phyloP scores from a whole-genome alignment of 2,329 filamentous ascomycete species.

The Tolypocladium ovalisporum region DNA sequence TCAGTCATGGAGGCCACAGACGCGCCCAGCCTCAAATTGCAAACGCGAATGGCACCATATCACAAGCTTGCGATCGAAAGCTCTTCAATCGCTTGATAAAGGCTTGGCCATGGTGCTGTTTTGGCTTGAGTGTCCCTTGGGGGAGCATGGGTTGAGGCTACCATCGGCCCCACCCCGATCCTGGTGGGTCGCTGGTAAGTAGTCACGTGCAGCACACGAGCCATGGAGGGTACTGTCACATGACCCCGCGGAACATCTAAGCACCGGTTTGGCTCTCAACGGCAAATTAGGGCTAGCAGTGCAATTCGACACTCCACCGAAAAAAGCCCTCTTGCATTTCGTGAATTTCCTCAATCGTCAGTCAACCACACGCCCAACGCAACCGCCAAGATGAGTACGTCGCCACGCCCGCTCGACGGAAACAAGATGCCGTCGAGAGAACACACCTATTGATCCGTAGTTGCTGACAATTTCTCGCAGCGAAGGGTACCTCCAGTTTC shows the following conservation, averaged over 20 bases:
- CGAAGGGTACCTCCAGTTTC: slow-evolving; percentile 48
- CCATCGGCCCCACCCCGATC: neutral
- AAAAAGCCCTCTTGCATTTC: slow-evolving; percentile 22
- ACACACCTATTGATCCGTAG: neutral
- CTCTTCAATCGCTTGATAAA: neutral
- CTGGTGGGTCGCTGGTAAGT: neutral
- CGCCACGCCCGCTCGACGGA: slow-evolving; percentile 1
- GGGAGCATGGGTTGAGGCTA: neutral
- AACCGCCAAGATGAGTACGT: slow-evolving; percentile 50
- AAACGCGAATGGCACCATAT: too few species aligned
- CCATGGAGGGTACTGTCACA: slow-evolving; percentile 16
- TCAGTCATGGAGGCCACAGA: neutral
- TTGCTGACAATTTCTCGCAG: slow-evolving; percentile 24
- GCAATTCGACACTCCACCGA: slow-evolving; percentile 23
- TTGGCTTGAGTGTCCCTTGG: too few species aligned
- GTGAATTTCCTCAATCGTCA: slow-evolving; percentile 24
- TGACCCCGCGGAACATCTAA: slow-evolving; percentile 14
- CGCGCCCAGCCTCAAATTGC: neutral
- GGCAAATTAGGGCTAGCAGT: slow-evolving; percentile 25
- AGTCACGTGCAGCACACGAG: neutral
- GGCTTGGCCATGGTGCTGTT: neutral
- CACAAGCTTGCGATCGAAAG: neutral
- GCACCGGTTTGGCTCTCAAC: slow-evolving; percentile 10
- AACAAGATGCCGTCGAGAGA: neutral
- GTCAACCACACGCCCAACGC: slow-evolving; percentile 28